Evolutionary conservation across 192 early-diverging fungal species (phyloP), one percentile per base, ranked within the genome.

Genomic region (Umbelopsis vinacea): DNA sequence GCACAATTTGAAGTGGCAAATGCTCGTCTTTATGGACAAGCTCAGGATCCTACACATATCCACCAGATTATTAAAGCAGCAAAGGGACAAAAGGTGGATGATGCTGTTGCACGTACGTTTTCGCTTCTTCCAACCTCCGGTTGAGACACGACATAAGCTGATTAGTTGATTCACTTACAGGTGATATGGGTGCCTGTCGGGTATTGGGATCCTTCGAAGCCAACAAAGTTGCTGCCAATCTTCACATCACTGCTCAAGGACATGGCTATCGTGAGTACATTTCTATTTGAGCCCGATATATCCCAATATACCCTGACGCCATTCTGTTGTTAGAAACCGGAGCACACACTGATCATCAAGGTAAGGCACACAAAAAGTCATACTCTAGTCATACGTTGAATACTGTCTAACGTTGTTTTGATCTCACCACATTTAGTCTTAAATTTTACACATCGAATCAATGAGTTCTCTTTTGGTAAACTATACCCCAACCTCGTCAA

Each of bases 391-490:
- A 19, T 17, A 37, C 38, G 23, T 6, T 19, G 23, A 22, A 0
- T 43, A 2, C 37, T 72, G 6, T 10, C 22, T 73, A 46, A 19
- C 21, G 15, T 24, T 60, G 15, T 24, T 60, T 71, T 38, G 55
- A 29, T 76, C 37, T 69, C 45, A n/a, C 40, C 8, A 46, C 38
- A 26, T 55, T 52, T 78, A 89, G 91, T 86, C 60, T 88, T 98
- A 80, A 98, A 98, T 79, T 96, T 98, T 76, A 97, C 96, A 0
- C 97, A 98, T 81, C 89, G 91, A 52, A 93, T 98, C 46, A 92
- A 96, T 70, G 89, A 93, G 76, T 83, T 98, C 29, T 96, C 95
- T 1, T 98, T 97, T 83, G 97, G 97, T 40, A 80, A 78, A 10
- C 74, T 91, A 45, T 97, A 97, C 74, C 95, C 95, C 2, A 89